Conservation (phyloP, 2,329 filamentous ascomycete genomes). For the Chaetomium olivaceum region DNA sequence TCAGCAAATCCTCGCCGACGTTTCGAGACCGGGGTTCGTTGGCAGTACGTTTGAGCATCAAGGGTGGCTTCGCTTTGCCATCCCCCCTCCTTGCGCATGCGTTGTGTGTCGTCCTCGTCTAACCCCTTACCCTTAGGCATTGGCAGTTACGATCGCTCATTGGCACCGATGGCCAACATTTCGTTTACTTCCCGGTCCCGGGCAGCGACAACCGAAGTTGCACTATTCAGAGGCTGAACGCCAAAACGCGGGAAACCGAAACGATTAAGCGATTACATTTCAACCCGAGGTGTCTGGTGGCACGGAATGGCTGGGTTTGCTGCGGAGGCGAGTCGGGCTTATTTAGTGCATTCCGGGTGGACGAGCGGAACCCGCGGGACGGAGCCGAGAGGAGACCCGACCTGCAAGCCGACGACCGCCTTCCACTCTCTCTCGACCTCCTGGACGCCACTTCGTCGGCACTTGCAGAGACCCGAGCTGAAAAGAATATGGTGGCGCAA, state of each 20-base stretch:
- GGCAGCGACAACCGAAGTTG: slow-evolving; percentile 67
- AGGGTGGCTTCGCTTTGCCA: not conserved
- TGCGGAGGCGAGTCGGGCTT: slow-evolving; percentile 87
- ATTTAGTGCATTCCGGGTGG: slow-evolving; percentile 75
- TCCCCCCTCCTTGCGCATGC: slow-evolving; percentile 10
- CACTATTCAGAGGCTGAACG: slow-evolving; percentile 67
- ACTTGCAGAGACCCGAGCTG: slow-evolving; percentile 44
- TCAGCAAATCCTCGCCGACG: slow-evolving; percentile 62
- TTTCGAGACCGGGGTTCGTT: slow-evolving; percentile 54
- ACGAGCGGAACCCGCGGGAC: slow-evolving; percentile 37
- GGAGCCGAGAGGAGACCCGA: slow-evolving; percentile 29
- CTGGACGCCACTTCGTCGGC: slow-evolving; percentile 35
- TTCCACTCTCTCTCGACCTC: slow-evolving; percentile 37
- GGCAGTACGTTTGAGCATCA: slow-evolving; percentile 22
- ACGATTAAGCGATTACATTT: slow-evolving; percentile 71
- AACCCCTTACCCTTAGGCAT: slow-evolving; percentile 55
- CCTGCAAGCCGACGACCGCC: slow-evolving; percentile 34
- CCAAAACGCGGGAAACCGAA: slow-evolving; percentile 68
- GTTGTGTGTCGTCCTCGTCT: slow-evolving; percentile 20
- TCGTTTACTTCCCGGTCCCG: slow-evolving; percentile 77
- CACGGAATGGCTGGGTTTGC: slow-evolving; percentile 83
- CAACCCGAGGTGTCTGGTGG: slow-evolving; percentile 82
- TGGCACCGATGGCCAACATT: slow-evolving; percentile 72
- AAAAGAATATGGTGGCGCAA: slow-evolving; percentile 51
- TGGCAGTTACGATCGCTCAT: slow-evolving; percentile 91